phyloP scores from a whole-genome alignment of 768 basidiomycete species.

The Infundibulicybe gibba region DNA sequence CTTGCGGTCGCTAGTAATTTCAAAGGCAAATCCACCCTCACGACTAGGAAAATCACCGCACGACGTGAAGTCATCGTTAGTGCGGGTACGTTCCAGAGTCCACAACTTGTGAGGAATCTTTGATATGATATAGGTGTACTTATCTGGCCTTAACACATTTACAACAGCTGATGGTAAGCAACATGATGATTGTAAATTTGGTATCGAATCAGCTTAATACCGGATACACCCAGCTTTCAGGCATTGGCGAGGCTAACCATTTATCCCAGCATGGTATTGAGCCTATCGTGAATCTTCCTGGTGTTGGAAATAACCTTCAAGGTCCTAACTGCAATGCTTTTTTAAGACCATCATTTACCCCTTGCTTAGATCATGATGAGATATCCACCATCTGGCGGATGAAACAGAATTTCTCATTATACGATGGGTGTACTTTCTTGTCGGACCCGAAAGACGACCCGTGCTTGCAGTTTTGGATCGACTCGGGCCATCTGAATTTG shows the following conservation, averaged over 20 bases:
- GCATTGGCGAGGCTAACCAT: too few relatives aligned
- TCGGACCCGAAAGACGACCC: conserved; percentile 21
- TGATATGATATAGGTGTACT: not conserved
- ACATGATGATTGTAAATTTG: not conserved
- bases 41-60: conserved; percentile 13
- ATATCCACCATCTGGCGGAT: conserved; percentile 23
- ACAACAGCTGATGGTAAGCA: conserved; percentile 17
- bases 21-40: conserved; percentile 13
- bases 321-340: conserved; percentile 12
- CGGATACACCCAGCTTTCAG: conserved; percentile 11
- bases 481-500: conserved; percentile 15
- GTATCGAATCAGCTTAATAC: not conserved
- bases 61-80: conserved; percentile 23
- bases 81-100: conserved; percentile 23
- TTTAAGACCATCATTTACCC: not conserved
- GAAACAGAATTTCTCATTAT: conserved; percentile 22
- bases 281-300: too few relatives aligned
- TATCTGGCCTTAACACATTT: not conserved
- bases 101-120: conserved; percentile 18
- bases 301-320: conserved; percentile 21
- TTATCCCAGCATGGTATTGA: too few relatives aligned
- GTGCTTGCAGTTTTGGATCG: conserved; percentile 21
- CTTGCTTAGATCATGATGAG: conserved; percentile 25
- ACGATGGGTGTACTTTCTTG: conserved; percentile 20
- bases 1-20: conserved; percentile 24